Evolutionary conservation across 1,284 basidiomycete species (phyloP).

Genomic region (Rhodotorula sp.): DNA sequence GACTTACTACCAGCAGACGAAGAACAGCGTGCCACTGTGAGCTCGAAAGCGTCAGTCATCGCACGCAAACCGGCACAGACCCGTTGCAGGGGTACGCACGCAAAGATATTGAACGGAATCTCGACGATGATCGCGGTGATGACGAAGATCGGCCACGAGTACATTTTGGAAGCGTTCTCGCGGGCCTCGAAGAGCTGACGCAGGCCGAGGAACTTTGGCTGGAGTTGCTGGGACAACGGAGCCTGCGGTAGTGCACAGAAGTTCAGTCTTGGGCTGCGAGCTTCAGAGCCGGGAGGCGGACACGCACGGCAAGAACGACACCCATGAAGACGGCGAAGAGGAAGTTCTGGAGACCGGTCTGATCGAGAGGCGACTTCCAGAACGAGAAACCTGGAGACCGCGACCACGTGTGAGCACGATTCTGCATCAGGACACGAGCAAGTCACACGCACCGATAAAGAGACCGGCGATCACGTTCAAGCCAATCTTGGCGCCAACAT

Average conservation of each 20-base stretch:
- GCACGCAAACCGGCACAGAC: slow-evolving; percentile 35
- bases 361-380: slow-evolving; percentile 64
- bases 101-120: slow-evolving; percentile 46
- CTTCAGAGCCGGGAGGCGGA: too few relatives aligned
- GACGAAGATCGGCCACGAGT: slow-evolving; percentile 72
- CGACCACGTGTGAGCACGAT: not conserved
- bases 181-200: slow-evolving; percentile 66
- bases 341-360: slow-evolving; percentile 76
- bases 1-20: slow-evolving; percentile 50
- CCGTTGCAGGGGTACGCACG: slow-evolving; percentile 20
- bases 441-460: slow-evolving; percentile 50
- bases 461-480: slow-evolving; percentile 48
- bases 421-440: not conserved
- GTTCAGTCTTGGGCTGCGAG: not conserved
- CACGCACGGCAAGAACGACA: slow-evolving; percentile 45
- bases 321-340: slow-evolving; percentile 59
- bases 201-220: slow-evolving; percentile 55
- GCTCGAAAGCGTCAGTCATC: slow-evolving; percentile 1
- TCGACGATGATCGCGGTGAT: slow-evolving; percentile 51
- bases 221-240: slow-evolving; percentile 51
- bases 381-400: slow-evolving; percentile 52
- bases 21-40: slow-evolving; percentile 46
- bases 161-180: slow-evolving; percentile 72
- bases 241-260: slow-evolving; percentile 40
- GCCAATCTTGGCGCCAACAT: slow-evolving; percentile 55